Conservation (phyloP, 352 stramenopile genomes). For the Globisporangium carolinianum region DNA sequence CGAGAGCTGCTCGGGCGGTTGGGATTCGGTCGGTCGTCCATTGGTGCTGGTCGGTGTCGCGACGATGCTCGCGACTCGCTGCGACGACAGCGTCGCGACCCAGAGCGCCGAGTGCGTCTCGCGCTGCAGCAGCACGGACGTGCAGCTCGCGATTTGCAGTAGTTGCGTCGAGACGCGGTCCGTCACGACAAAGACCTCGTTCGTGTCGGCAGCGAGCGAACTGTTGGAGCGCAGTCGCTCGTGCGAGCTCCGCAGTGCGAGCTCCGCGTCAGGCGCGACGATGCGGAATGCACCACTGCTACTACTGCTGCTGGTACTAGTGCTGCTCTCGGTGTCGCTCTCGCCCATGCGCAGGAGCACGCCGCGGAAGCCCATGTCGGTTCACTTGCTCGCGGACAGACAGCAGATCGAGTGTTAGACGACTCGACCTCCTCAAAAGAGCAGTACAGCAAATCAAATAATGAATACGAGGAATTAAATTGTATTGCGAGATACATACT, state of each 20-base stretch:
- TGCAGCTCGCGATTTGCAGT: slow-evolving; percentile 42
- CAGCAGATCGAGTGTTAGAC: too few species aligned
- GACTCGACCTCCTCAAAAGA: too few species aligned
- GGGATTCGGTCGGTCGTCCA: background rate
- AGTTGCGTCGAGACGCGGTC: slow-evolving; percentile 50
- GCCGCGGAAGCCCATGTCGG: slow-evolving; percentile 60
- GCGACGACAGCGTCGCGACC: slow-evolving; percentile 19
- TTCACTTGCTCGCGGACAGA: background rate
- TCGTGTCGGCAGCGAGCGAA: slow-evolving; percentile 14
- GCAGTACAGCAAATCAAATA: too few species aligned
- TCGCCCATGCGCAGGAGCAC: slow-evolving; percentile 43
- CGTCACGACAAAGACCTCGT: slow-evolving; percentile 41
- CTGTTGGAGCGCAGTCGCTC: slow-evolving; percentile 2
- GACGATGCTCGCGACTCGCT: background rate
- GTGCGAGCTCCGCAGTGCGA: slow-evolving; percentile 24
- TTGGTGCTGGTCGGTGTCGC: too few species aligned
- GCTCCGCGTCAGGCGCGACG: slow-evolving; percentile 33
- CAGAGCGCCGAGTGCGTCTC: slow-evolving; percentile 46
- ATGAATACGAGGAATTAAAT: too few species aligned
- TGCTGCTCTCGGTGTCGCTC: slow-evolving; percentile 12
- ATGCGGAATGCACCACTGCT: slow-evolving; percentile 29
- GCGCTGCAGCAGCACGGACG: slow-evolving; percentile 25
- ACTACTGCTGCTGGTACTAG: background rate
- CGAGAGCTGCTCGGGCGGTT: background rate
- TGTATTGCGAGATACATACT: too few species aligned